phyloP scores from a whole-genome alignment of 192 early-diverging fungal genomes.

The Coemansia sp. region DNA sequence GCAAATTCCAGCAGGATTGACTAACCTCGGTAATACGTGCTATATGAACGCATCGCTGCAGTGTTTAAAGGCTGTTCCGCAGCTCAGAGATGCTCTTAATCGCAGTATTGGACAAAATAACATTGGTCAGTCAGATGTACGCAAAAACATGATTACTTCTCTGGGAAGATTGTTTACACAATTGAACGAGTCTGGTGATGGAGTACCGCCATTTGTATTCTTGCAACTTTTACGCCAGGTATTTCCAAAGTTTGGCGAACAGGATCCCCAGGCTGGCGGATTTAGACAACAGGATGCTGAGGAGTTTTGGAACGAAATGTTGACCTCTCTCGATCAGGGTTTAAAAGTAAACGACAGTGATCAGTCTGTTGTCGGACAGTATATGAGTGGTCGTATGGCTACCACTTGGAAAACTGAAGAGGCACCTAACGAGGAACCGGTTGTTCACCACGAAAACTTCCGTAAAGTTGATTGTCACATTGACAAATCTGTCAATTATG shows the following conservation, averaged over 20 bases:
- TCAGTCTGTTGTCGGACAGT: conserved; percentile 62
- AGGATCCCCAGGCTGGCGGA: conserved; percentile 61
- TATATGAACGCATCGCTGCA: conserved; percentile 92
- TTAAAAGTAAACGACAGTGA: conserved; percentile 4
- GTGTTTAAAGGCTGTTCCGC: conserved; percentile 85
- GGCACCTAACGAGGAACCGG: conserved; percentile 68
- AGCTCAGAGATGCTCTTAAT: conserved; percentile 65
- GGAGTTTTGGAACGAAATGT: conserved; percentile 91
- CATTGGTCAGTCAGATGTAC: conserved; percentile 13
- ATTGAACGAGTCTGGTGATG: conserved; percentile 66
- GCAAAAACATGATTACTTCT: conserved; percentile 64
- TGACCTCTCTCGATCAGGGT: conserved; percentile 60
- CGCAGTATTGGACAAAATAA: conserved; percentile 26
- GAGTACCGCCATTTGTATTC: conserved; percentile 77
- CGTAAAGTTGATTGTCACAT: conserved; percentile 76
- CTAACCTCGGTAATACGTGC: conserved; percentile 91
- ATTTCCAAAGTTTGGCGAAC: conserved; percentile 87
- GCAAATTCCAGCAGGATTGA: conserved; percentile 85
- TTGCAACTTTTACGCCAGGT: conserved; percentile 71
- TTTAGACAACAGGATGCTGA: conserved; percentile 97
- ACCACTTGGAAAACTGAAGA: conserved; percentile 61
- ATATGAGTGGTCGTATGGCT: conserved; percentile 72
- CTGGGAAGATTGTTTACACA: conserved; percentile 73
- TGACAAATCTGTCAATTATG: conserved; percentile 50
- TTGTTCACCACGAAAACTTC: conserved; percentile 67